These are phyloP conservation scores for Trichoderma citrinoviride DNA, from an alignment of 2,329 filamentous ascomycete species.

Conservation along the genomic window DNA sequence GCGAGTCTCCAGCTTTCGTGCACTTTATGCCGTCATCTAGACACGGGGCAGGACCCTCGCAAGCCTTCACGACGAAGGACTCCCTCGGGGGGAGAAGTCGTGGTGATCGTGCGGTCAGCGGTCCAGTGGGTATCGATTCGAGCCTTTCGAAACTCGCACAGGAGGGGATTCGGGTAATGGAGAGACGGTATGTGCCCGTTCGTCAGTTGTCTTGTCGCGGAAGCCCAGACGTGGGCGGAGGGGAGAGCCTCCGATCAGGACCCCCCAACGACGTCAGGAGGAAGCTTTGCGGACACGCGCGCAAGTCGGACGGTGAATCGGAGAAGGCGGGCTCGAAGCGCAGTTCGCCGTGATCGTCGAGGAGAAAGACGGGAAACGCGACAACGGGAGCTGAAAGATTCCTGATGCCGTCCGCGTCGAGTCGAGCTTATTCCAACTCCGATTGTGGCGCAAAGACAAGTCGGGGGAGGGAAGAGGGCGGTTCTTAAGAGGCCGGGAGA, in stretches of 20 bases:
- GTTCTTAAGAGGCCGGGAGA: background rate
- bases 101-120: background rate
- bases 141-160: background rate
- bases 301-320: background rate
- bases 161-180: background rate
- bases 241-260: background rate
- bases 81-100: background rate
- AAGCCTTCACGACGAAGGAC: background rate
- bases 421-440: too few species aligned
- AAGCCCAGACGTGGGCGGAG: background rate
- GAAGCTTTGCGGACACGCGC: constrained; percentile 14
- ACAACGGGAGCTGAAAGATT: too few species aligned
- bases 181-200: background rate
- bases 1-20: background rate
- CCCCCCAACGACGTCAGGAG: background rate
- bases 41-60: background rate
- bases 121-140: background rate
- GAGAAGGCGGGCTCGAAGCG: background rate
- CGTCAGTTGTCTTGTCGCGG: background rate
- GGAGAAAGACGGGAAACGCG: background rate
- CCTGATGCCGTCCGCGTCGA: too few species aligned
- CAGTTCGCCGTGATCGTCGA: background rate
- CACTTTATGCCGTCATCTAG: constrained; percentile 11
- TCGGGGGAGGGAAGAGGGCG: background rate
- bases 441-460: background rate